Conservation (phyloP, 2,329 filamentous ascomycete species). For the Alternaria ventricosa region DNA sequence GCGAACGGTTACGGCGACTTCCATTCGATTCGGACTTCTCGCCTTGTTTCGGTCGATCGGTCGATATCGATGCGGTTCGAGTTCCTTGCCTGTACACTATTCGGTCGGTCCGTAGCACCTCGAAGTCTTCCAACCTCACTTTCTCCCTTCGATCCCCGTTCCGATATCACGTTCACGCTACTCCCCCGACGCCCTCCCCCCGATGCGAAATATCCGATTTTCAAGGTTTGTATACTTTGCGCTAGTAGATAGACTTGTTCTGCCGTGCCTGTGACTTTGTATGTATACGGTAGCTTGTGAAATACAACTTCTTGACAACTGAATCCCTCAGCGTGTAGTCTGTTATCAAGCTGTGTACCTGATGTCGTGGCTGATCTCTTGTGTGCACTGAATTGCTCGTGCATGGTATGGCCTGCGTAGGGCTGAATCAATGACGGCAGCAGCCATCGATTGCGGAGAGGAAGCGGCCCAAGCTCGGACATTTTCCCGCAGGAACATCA, state of each 20-base stretch:
- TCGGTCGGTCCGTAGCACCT: constrained; percentile 45
- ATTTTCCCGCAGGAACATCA: constrained; percentile 8
- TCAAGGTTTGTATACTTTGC: constrained; percentile 17
- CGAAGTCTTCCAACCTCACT: constrained; percentile 31
- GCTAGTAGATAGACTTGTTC: constrained; percentile 6
- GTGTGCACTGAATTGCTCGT: not conserved
- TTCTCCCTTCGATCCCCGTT: constrained; percentile 15
- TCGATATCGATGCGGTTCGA: constrained; percentile 43
- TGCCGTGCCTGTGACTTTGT: constrained; percentile 11
- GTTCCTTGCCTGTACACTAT: constrained; percentile 46
- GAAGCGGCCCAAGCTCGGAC: constrained; percentile 13
- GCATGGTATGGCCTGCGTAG: constrained; percentile 9
- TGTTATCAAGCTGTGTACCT: not conserved
- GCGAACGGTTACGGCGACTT: constrained; percentile 46
- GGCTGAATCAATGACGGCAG: constrained; percentile 20
- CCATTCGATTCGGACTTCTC: constrained; percentile 42
- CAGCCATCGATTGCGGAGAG: constrained; percentile 1
- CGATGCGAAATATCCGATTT: constrained; percentile 15
- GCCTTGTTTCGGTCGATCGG: constrained; percentile 41
- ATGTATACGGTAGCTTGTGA: constrained; percentile 2
- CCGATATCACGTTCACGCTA: constrained; percentile 14
- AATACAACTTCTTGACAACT: not conserved
- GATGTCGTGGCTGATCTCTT: not conserved
- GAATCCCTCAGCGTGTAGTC: not conserved
- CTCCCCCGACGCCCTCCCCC: constrained; percentile 9